Evolutionary conservation across 2,329 filamentous ascomycete genomes (phyloP), one percentile per base, ranked within the genome.

Genomic region (Hypoxylon sp.): DNA sequence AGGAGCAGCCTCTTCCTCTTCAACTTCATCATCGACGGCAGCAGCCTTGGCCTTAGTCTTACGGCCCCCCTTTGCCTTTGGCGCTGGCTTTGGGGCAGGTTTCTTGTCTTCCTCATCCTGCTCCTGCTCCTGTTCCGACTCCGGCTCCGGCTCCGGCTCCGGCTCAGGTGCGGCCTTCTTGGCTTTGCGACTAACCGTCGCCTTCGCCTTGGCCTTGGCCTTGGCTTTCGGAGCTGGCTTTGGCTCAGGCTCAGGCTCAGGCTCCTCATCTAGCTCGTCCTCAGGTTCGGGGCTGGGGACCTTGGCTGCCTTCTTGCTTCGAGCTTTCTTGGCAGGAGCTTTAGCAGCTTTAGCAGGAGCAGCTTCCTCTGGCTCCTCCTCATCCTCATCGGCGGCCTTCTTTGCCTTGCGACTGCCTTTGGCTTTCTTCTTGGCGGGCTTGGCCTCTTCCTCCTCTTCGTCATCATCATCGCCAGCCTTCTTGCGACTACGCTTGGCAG

Each of bases 351-450:
- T 77, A 67, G 66, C 71, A 73, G 61, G 42, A 10, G 50, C 50
- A 8, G 56, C 19, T 2, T 51, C 62, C 56, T 72, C 69, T 4
- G 71, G 65, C 42, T 74, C 72, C 24, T 74, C 69, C 1, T 69
- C 70, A 1, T 74, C 67, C 17, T 74, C 72, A 11, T 74, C 74
- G 27, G 76, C 76, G 24, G 73, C 72, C 59, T 77, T 75, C 68
- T 78, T 79, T 15, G 72, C 46, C 61, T 70, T 74, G 47, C 68
- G 65, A 55, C 63, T 60, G 65, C 62, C 74, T 65, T 75, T 80
- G 55, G 75, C 68, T 69, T 82, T 82, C 74, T 83, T 83, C 68
- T 80, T 78, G n/a, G 78, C 77, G 32, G 78, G 77, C 39, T 79
- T 67, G 31, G 73, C 69, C 24, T 78, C 76, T 10, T 73, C 75